Evolutionary conservation across 768 basidiomycete genomes (phyloP), one percentile per base, ranked within the genome.

Genomic region (Boletus coccyginus): DNA sequence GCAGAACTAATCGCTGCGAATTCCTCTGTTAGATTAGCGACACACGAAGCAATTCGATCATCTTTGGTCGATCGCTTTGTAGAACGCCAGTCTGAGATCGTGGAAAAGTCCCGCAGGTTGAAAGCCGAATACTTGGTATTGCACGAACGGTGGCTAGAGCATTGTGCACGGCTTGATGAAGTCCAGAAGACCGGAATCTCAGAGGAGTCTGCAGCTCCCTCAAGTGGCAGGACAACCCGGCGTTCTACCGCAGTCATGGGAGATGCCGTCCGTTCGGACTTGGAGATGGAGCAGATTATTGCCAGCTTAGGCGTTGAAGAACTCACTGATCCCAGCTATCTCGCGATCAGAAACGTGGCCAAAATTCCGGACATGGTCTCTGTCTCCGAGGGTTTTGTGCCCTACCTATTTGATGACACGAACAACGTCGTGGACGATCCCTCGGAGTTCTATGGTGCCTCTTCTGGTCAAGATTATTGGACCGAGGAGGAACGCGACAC

Each of bases 201-300:
- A 14, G 71, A 78, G 61, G 80, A 80, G 52, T 73, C 75, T 16
- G 64, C 74, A 16, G 70, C 70, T 6, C 64, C 70, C n/a, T 71
- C 76, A 36, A 62, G 78, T 21, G 79, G 78, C 16, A 73, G 91
- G 49, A 86, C 88, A 41, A 92, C 90, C 10, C 82, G 91, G 31
- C 84, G 92, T 27, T 83, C 87, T 11, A 79, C 86, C 46, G 86
- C 88, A 0, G 75, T 74, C 42, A 74, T 91, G 59, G 92, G 92
- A 29, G 95, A 97, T 70, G 87, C 92, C 14, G 94, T 94, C 16
- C 87, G 93, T 5, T 94, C 94, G 17, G 95, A 98, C 72, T 80
- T 96, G 54, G 96, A 98, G 76, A 94, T 97, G 85, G 92, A 97
- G 66, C 93, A 94, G 73, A 94, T 98, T 67, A 90, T 98, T 55